A percentile compares a stretch with the other conserved stretches of the same genome.
Evolutionary conservation across 176 grass and related monocot species (phyloP).

Genomic region (Thalia dealbata): DNA sequence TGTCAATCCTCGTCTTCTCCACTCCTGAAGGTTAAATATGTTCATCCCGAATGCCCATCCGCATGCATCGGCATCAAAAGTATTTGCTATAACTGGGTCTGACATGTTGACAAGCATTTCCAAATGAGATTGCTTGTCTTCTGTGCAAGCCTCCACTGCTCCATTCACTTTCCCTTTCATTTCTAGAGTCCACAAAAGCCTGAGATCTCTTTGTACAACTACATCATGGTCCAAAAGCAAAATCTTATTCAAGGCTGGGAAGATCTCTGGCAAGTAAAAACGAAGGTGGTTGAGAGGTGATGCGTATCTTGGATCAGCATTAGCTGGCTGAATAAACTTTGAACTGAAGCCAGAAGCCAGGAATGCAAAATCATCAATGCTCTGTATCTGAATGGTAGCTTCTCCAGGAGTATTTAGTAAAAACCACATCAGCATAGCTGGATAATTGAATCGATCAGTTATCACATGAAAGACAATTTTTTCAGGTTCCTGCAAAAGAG

Average conservation of each 20-base stretch:
- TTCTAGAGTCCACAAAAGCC: constrained; percentile 48
- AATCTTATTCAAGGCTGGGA: constrained; percentile 65
- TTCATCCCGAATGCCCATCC: constrained; percentile 73
- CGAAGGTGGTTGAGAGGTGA: constrained; percentile 71
- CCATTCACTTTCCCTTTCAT: constrained; percentile 63
- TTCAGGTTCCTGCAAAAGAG: constrained; percentile 43
- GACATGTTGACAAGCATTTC: constrained; percentile 64
- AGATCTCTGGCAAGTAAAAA: constrained; percentile 86
- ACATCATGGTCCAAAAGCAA: constrained; percentile 92
- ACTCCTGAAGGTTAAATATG: constrained; percentile 66
- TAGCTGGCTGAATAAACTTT: constrained; percentile 41
- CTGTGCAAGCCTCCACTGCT: constrained; percentile 42
- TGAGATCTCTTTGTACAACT: constrained; percentile 59
- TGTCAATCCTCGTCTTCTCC: constrained; percentile 47
- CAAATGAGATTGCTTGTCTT: constrained; percentile 32
- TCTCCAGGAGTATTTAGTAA: constrained; percentile 46
- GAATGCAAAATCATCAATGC: constrained; percentile 47
- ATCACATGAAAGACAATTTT: constrained; percentile 80
- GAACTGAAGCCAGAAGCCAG: constrained; percentile 48
- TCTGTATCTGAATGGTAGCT: constrained; percentile 44
- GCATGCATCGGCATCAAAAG: constrained; percentile 59
- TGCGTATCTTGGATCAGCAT: constrained; percentile 53
- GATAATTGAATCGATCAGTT: constrained; percentile 70
- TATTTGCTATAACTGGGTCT: constrained; percentile 29
- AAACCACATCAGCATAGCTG: constrained; percentile 92